Evolutionary conservation across 371 early-diverging fungal species (phyloP).

Genomic region (Mucor racemosus): DNA sequence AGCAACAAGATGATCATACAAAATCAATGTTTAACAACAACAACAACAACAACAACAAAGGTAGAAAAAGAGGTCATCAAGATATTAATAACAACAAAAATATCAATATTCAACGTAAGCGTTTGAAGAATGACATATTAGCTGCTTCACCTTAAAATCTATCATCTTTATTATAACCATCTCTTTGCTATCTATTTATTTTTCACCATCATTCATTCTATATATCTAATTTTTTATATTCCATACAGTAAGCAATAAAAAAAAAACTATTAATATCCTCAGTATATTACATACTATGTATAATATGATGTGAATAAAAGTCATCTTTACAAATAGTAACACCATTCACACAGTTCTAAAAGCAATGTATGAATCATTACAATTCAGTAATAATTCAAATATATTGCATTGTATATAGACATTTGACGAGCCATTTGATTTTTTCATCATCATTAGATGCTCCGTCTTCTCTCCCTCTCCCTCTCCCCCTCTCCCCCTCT

Average conservation of each 20-base stretch:
- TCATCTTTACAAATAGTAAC: no score
- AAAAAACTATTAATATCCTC: not conserved
- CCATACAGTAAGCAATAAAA: not conserved
- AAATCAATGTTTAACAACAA: not conserved
- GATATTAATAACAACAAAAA: not conserved
- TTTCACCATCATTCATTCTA: not conserved
- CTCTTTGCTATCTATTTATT: constrained; percentile 10
- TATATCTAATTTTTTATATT: not conserved
- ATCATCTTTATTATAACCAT: constrained; percentile 24
- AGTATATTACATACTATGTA: no score
- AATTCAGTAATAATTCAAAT: no score
- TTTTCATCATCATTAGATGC: no score
- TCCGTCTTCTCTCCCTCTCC: no score
- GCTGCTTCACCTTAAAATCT: constrained; percentile 6
- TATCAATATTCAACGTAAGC: constrained; percentile 4
- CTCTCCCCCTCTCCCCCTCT: no score
- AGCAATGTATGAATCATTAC: no score
- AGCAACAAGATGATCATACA: constrained; percentile 18
- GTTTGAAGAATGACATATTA: constrained; percentile 7
- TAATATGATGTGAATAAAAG: no score
- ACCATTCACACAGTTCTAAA: no score
- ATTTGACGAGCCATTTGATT: no score
- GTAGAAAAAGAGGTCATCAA: constrained; percentile 6
- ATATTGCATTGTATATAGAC: no score
- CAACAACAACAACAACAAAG: not conserved